Evolutionary conservation across 1,284 basidiomycete genomes (phyloP), one percentile per base, ranked within the genome.

Genomic region (Moesziomyces antarcticus): DNA sequence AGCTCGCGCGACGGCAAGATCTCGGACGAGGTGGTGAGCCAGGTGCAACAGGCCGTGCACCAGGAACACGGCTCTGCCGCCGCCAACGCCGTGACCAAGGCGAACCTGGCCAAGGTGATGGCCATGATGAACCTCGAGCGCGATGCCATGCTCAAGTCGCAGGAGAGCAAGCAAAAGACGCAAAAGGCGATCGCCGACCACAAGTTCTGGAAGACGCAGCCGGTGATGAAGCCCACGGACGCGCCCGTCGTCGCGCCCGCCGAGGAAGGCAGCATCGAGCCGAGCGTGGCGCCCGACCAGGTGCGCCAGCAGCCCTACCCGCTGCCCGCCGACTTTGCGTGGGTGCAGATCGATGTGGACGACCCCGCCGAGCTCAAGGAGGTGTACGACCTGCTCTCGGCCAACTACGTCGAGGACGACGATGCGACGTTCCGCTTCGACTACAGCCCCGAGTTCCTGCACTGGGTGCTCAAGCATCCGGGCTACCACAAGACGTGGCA

Each of bases 401-500:
- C 91, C 13, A 93, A 99, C 85, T 99, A 99, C 78, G 95, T 99
- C 49, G 97, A 99, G 85, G 97, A 99, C 83, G 92, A 94, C 77
- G 92, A 95, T 59, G 94, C 95, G 7, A 90, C 92, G 30, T 97
- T 99, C 88, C 90, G 97, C 27, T 98, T 99, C 88, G 91, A 93
- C 81, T 99, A 99, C 83, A 92, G 91, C 45, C 90, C 94, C 6
- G 94, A 97, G 84, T 99, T 99, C 85, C 86, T 99, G 50, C 87
- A 91, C 83, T 99, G 97, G 97, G 95, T 94, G 10, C 87, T 99
- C 42, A 93, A 91, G 76, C 94, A 96, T 55, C 97, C 97, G 13
- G 95, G 94, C 5, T 99, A 94, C 85, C 86, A 90, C 79, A 91
- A 91, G 77, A 92, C 95, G 79, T 98, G 97, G 96, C 95, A 97